phyloP scores from a whole-genome alignment of 768 basidiomycete species.

The Asterophora parasitica region DNA sequence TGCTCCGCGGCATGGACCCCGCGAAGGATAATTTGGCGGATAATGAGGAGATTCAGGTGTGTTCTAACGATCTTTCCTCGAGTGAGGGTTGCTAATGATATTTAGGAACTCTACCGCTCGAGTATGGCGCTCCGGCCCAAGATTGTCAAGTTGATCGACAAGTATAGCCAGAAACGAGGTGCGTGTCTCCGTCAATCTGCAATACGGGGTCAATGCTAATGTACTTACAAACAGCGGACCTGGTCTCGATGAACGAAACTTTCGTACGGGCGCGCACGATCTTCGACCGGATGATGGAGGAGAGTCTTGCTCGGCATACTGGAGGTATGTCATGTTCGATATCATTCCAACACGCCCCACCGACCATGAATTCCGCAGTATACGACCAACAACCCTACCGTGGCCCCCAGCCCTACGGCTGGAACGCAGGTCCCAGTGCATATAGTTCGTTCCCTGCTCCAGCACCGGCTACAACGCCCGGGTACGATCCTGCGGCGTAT shows the following conservation, averaged over 20 bases:
- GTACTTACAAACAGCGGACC: constrained; percentile 49
- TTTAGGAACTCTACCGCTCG: constrained; percentile 82
- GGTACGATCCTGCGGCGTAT: constrained; percentile 20
- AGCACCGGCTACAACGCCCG: constrained; percentile 7
- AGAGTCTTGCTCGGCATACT: constrained; percentile 71
- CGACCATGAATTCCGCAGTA: constrained; percentile 26
- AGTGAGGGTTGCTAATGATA: not conserved
- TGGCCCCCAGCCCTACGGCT: constrained; percentile 39
- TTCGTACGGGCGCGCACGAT: constrained; percentile 86
- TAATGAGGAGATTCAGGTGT: constrained; percentile 82
- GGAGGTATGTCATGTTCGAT: constrained; percentile 38
- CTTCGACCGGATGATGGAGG: constrained; percentile 93
- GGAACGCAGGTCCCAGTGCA: constrained; percentile 37
- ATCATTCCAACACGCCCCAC: not conserved
- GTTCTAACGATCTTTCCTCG: constrained; percentile 9
- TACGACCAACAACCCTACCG: constrained; percentile 43
- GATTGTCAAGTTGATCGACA: constrained; percentile 95
- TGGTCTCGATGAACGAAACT: constrained; percentile 92
- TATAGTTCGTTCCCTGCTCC: constrained; percentile 33
- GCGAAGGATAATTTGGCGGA: constrained; percentile 82
- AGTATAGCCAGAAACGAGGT: constrained; percentile 92
- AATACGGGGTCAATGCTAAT: too few relatives aligned
- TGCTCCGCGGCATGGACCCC: constrained; percentile 72
- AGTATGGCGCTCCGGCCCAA: constrained; percentile 89
- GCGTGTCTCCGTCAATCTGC: not conserved